Evolutionary conservation across 345 rosid species (phyloP), one percentile per base, ranked within the genome.

Genomic region (Eucalyptus erythrocorys): DNA sequence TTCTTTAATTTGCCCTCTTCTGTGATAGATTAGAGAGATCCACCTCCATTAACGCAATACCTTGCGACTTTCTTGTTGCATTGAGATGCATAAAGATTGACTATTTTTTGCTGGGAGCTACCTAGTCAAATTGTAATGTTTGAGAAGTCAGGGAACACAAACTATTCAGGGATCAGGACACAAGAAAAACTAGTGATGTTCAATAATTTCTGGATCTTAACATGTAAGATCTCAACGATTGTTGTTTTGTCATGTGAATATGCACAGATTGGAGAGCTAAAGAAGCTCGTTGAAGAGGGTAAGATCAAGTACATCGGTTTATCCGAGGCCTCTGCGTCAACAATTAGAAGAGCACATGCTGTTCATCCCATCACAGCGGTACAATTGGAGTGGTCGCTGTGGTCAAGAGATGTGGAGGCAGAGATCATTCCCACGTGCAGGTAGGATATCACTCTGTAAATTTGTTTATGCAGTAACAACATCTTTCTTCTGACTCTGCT

Each of bases 291-390:
- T 57, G 88, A 93, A 90, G 98, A 95, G 88, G 97, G 98, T 45
- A 95, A 96, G 87, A 91, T 96, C 76, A 96, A 96, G 92, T 95
- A 95, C 82, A 87, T 95, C 0, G 98, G 97, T 85, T 88, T 96
- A 27, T 96, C 98, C 2, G 96, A 96, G 93, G 99, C 97, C 53
- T 96, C 97, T 16, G 95, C 97, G 24, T 94, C 99, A 42, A 95
- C 98, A 37, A 95, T 96, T 86, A 94, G 96, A 91, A 89, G 98
- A 86, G 99, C 97, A 32, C 97, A 96, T 90, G 96, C 94, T 47
- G 94, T 96, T 92, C 98, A 96, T 76, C 98, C 98, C 0, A 90
- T 96, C 48, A 96, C 95, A 12, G 98, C 97, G 6, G 92, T 96
- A 37, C 96, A 96, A 71, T 87, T 95, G 53, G 99, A 96, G 88